Evolutionary conservation across 345 rosid species (phyloP), one percentile per base, ranked within the genome.

Genomic region (Draba incana): DNA sequence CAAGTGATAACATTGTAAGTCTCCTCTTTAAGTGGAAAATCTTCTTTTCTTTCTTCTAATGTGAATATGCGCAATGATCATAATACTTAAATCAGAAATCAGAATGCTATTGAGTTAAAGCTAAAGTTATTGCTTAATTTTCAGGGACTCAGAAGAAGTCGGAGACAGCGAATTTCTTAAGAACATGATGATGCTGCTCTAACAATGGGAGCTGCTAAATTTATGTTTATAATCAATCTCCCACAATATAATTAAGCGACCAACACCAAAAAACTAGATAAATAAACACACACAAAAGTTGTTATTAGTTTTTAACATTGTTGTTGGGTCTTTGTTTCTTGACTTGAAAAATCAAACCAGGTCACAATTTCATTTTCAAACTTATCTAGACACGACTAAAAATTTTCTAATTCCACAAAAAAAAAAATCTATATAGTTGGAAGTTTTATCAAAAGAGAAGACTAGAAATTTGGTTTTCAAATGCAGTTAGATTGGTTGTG

Each of bases 101-200:
- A 14, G 62, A 50, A 13, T 33, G 59, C 5, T 30, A 7, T 9
- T 47, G 45, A 3, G 24, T 10, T 16, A 58, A 41, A 38, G 14
- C 51, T 35, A 39, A 53, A 38, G 57, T 37, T 14, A 20, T 27
- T 37, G 50, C 41, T 37, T n/a, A 52, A 48, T 33, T 74, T 62
- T 37, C 73, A 74, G 73, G 73, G 73, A 61, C 42, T 44, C 13
- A 39, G 73, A 74, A 67, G 78, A 67, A 74, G 69, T 46, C 44
- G 52, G 64, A 74, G 78, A 60, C 73, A 45, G 8, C 27, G 24
- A 58, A 12, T 23, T 23, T 66, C 55, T 11, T 74, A 59, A 49
- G 57, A 60, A 15, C 33, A 11, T 51, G 24, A 31, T 31, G 30
- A 1, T 28, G 38, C 33, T 48, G 58, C 53, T 20, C 10, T 23